Percentiles rank a stretch among this genome's conserved stretches.
phyloP scores from a whole-genome alignment of 139 green algal species.

The Chlamydomonas sphaeroides region DNA sequence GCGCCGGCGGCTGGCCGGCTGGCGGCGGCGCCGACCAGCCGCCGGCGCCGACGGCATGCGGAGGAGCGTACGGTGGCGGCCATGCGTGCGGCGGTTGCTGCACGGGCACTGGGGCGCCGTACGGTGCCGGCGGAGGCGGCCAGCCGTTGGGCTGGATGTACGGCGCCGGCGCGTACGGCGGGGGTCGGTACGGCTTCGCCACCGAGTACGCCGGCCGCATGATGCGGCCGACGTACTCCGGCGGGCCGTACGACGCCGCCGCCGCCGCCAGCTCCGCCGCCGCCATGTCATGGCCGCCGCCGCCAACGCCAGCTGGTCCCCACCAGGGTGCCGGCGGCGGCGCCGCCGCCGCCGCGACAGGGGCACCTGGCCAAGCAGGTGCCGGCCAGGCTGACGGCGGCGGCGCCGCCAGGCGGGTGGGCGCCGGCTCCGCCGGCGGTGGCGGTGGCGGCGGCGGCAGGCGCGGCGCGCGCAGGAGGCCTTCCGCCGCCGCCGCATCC shows the following conservation, averaged over 20 bases:
- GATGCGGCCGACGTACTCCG: background rate
- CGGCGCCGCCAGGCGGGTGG: background rate
- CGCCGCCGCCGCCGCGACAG: background rate
- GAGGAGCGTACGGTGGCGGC: too few relatives aligned
- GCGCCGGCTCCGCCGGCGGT: too few relatives aligned
- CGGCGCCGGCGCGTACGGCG: background rate
- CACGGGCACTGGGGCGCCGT: too few relatives aligned
- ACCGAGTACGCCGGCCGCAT: constrained; percentile 11
- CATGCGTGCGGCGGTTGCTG: too few relatives aligned
- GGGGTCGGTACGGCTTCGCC: background rate
- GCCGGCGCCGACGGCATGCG: too few relatives aligned
- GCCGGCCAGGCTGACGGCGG: too few relatives aligned
- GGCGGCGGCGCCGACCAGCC: too few relatives aligned
- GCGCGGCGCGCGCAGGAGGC: too few relatives aligned
- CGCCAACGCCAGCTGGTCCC: constrained; percentile 6
- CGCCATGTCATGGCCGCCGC: background rate
- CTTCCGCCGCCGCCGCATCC: too few relatives aligned
- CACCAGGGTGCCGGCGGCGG: background rate
- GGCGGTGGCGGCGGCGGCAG: too few relatives aligned
- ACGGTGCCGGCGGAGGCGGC: too few relatives aligned
- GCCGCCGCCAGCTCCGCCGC: constrained; percentile 5
- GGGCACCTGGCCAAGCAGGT: background rate
- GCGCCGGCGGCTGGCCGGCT: too few relatives aligned
- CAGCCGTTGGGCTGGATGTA: background rate
- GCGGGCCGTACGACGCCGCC: constrained; percentile 1